Percentiles rank a stretch among this genome's conserved stretches.
These are phyloP conservation scores for Pyrenophora graminea DNA, from an alignment of 2,329 filamentous ascomycete genomes.

Conservation along the genomic window DNA sequence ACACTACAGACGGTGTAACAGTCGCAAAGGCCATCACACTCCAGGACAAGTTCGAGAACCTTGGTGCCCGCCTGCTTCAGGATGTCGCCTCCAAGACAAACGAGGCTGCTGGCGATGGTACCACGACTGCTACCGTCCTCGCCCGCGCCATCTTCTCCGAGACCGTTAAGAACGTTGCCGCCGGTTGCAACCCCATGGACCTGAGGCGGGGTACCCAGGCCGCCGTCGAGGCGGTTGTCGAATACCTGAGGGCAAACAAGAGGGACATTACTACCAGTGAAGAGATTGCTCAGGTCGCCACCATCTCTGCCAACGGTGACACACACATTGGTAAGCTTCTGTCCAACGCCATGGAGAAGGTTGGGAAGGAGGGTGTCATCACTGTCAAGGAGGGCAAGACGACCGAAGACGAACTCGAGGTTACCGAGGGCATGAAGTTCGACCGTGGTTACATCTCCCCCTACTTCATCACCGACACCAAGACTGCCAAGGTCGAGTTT, in stretches of 20 bases:
- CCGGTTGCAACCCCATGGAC: slow-evolving; percentile 99
- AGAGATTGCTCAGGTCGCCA: slow-evolving; percentile 97
- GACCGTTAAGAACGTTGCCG: slow-evolving; percentile 99
- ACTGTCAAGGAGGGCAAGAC: slow-evolving; percentile 99
- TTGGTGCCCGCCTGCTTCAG: slow-evolving; percentile 93
- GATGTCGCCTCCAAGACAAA: slow-evolving; percentile 99
- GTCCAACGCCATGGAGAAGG: slow-evolving; percentile 99
- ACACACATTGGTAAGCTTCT: slow-evolving; percentile 93
- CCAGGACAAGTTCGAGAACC: slow-evolving; percentile 99
- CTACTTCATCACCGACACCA: slow-evolving; percentile 99
- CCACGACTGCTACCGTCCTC: slow-evolving; percentile 95
- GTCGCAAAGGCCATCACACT: slow-evolving; percentile 79
- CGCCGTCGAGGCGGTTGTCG: slow-evolving; percentile 90
- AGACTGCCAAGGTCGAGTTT: slow-evolving; percentile 98
- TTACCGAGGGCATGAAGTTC: slow-evolving; percentile 99
- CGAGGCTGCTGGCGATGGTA: slow-evolving; percentile 97
- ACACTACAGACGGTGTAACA: slow-evolving; percentile 54
- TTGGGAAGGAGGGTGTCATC: slow-evolving; percentile 99
- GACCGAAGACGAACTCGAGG: slow-evolving; percentile 93
- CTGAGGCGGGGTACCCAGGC: slow-evolving; percentile 95
- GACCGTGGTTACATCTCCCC: slow-evolving; percentile 98
- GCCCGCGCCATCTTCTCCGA: slow-evolving; percentile 98
- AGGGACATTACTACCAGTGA: slow-evolving; percentile 96
- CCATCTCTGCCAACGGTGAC: slow-evolving; percentile 97
- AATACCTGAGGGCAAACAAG: slow-evolving; percentile 95